phyloP scores from a whole-genome alignment of 2,329 filamentous ascomycete genomes.

The Ceratocystis colombiana region DNA sequence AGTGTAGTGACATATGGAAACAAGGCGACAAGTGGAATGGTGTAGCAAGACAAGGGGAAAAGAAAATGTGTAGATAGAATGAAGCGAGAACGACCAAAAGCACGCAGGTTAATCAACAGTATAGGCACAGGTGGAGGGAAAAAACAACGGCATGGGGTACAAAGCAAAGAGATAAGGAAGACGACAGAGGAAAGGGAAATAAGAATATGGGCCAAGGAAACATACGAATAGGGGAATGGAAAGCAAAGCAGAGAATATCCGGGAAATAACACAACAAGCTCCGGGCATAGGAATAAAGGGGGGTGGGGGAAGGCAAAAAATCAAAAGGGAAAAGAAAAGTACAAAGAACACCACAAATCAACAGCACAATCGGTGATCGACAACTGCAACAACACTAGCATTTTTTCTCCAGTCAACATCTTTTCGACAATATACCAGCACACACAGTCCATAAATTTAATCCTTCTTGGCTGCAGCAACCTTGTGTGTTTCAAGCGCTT shows the following conservation, averaged over 20 bases:
- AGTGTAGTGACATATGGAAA: conserved; percentile 2
- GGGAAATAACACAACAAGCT: conserved; percentile 12
- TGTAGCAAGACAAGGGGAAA: neutral
- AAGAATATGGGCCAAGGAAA: conserved; percentile 3
- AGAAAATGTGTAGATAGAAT: neutral
- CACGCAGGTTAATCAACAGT: conserved; percentile 9
- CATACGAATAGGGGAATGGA: conserved; percentile 7
- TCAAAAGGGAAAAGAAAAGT: neutral
- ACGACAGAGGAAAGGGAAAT: neutral
- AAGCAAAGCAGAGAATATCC: neutral
- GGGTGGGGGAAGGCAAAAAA: neutral
- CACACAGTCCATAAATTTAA: neutral
- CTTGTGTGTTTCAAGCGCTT: conserved; percentile 45
- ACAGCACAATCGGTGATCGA: neutral
- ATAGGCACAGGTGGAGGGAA: conserved; percentile 10
- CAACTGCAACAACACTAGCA: neutral
- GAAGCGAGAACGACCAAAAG: neutral
- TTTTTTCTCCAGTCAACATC: neutral
- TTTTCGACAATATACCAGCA: neutral
- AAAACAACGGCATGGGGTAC: neutral
- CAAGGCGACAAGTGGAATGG: neutral
- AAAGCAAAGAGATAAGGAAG: neutral
- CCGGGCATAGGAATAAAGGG: neutral
- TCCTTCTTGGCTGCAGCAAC: conserved; percentile 44
- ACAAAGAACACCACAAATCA: conserved; percentile 10